Evolutionary conservation across 2,329 filamentous ascomycete genomes (phyloP).

Genomic region (Aspergillaceae sp.): DNA sequence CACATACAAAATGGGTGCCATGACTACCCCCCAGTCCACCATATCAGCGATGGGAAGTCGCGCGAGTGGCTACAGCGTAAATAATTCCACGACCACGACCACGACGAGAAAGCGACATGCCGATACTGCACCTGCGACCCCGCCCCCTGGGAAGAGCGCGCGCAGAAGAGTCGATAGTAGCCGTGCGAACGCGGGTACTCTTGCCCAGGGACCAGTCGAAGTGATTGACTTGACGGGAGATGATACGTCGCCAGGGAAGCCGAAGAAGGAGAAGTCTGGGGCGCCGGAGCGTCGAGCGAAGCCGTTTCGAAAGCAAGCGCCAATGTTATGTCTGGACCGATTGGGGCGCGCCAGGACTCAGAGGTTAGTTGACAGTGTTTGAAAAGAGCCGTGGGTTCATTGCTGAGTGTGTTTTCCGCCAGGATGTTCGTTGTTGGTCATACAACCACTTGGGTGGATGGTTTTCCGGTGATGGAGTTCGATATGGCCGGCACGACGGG

Average conservation of each 20-base stretch:
- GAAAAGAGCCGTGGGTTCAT: neutral
- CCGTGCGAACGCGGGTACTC: too few species aligned
- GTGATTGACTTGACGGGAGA: slow-evolving; percentile 12
- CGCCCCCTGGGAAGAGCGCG: slow-evolving; percentile 3
- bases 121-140: neutral
- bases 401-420: slow-evolving; percentile 1
- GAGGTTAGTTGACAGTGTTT: slow-evolving; percentile 19
- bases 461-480: slow-evolving; percentile 43
- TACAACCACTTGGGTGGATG: slow-evolving; percentile 34
- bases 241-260: neutral
- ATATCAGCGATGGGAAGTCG: too few species aligned
- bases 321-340: slow-evolving; percentile 39
- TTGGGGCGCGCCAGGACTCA: slow-evolving; percentile 44
- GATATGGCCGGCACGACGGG: slow-evolving; percentile 53
- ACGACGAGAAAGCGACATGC: neutral
- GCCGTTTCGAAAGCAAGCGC: slow-evolving; percentile 35
- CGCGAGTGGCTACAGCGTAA: too few species aligned
- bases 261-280: too few species aligned
- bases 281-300: slow-evolving; percentile 32
- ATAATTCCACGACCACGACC: too few species aligned
- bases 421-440: slow-evolving; percentile 52
- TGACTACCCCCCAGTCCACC: too few species aligned
- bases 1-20: too few species aligned
- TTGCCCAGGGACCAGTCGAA: slow-evolving; percentile 1
- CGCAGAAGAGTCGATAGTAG: slow-evolving; percentile 1